Percentiles rank a stretch among this genome's conserved stretches.
Conservation (phyloP, 257 asterid species). For the Ilex asprella region DNA sequence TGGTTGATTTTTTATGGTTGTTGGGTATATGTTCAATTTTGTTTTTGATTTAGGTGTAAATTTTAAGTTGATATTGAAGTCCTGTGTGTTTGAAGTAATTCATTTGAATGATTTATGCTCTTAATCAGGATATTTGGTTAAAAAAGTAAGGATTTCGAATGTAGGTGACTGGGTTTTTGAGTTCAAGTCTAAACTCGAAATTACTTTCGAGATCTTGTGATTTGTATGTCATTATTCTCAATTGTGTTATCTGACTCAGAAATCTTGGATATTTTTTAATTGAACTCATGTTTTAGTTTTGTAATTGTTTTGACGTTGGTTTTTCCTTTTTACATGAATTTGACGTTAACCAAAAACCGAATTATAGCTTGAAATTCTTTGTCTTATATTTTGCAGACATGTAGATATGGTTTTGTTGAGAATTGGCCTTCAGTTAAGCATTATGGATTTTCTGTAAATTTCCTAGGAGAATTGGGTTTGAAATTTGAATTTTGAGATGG, state of each 20-base stretch:
- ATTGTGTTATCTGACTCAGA: too few relatives aligned
- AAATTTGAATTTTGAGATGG: constrained; percentile 42
- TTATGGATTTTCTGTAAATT: constrained; percentile 17
- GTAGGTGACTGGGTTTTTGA: constrained; percentile 4
- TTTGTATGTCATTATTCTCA: not conserved
- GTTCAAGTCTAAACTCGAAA: not conserved
- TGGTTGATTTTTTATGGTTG: too few relatives aligned
- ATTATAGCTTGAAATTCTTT: not conserved
- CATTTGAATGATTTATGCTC: not conserved
- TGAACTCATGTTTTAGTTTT: too few relatives aligned
- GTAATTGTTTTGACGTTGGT: too few relatives aligned
- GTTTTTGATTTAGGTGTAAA: not conserved
- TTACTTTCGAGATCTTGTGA: not conserved
- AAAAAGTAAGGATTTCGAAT: not conserved
- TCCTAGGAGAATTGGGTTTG: constrained; percentile 11
- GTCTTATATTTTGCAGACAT: constrained; percentile 10
- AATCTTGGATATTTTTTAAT: too few relatives aligned
- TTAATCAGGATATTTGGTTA: too few relatives aligned
- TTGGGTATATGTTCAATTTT: too few relatives aligned
- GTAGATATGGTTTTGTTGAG: constrained; percentile 12
- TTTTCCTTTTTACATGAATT: too few relatives aligned
- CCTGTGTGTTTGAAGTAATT: not conserved
- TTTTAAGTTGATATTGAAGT: not conserved
- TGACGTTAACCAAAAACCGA: too few relatives aligned
- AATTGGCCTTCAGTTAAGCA: constrained; percentile 8